A percentile compares a stretch with the other conserved stretches of the same genome.
Evolutionary conservation across 2,329 filamentous ascomycete species (phyloP).

Genomic region (Fusarium hainanense): DNA sequence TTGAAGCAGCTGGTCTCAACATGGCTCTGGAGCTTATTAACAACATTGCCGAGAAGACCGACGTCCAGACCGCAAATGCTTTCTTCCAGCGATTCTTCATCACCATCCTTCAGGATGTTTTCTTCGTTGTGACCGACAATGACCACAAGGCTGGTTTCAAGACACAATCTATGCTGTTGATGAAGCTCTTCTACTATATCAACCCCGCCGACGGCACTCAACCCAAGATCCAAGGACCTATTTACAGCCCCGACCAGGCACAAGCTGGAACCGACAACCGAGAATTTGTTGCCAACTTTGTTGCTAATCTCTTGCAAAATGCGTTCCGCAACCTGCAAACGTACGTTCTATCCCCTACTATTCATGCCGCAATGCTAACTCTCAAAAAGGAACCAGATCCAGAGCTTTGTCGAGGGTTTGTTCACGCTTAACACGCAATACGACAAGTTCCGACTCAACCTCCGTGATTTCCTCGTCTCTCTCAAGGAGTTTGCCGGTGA

Average conservation of each 20-base stretch:
- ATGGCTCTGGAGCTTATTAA: conserved; percentile 98
- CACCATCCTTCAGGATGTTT: conserved; percentile 94
- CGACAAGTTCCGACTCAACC: conserved; percentile 92
- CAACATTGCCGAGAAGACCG: conserved; percentile 95
- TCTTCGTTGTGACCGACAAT: conserved; percentile 96
- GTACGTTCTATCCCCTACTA: conserved; percentile 63
- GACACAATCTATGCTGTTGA: conserved; percentile 92
- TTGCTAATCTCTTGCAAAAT: conserved; percentile 83
- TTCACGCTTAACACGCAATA: conserved; percentile 90
- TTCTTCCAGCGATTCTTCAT: conserved; percentile 99
- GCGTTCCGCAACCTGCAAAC: conserved; percentile 93
- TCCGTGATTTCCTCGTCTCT: conserved; percentile 97
- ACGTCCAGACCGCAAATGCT: conserved; percentile 84
- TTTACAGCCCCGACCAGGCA: conserved; percentile 88
- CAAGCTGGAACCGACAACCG: conserved; percentile 85
- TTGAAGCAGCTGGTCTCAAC: conserved; percentile 93
- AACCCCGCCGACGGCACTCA: conserved; percentile 73
- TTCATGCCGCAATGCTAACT: conserved; percentile 50
- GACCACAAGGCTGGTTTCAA: conserved; percentile 99
- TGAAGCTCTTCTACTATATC: conserved; percentile 97
- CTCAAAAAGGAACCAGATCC: conserved; percentile 78
- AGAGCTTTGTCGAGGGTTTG: conserved; percentile 87
- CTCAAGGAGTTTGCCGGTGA: conserved; percentile 97
- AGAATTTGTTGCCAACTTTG: conserved; percentile 90
- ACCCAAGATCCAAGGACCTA: conserved; percentile 91